Evolutionary conservation across 2,329 filamentous ascomycete genomes (phyloP), one percentile per base, ranked within the genome.

Genomic region (Hypoxylon sp.): DNA sequence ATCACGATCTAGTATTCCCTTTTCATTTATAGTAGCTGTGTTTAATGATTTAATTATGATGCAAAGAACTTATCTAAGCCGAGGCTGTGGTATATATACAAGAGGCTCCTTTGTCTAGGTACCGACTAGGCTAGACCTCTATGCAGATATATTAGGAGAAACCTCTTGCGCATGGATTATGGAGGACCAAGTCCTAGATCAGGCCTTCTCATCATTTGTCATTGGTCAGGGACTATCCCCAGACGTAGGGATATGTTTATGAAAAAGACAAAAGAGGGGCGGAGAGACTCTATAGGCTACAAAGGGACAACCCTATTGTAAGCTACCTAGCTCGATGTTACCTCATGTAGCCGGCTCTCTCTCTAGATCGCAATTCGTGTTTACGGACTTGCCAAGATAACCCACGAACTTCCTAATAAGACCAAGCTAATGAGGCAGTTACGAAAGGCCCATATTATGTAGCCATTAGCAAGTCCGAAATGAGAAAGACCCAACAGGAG

Each of bases 391-490:
- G 54, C 64, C 57, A 65, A 58, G 64, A 46, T 44, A 47, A 24
- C 4, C 37, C 42, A 31, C 33, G 22, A 39, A 29, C 26, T 24
- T 3, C 42, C 29, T 58, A 9, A 19, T 46, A 57, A 44, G 24
- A 59, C 58, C 65, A 60, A 46, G 55, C 62, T 14, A 58, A 68
- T 65, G 44, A 57, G 54, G 62, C 51, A 68, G 65, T 56, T 63
- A 56, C 48, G 8, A 48, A 42, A 29, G 17, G 26, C 29, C 22
- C 22, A 26, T 33, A 53, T 24, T 29, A 64, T 9, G 33, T 35
- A 29, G 10, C 22, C 48, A 14, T 42, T 50, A 37, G 39, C 56
- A 53, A 29, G 19, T 13, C 51, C 46, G 54, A 61, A 57, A 59
- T 37, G 51, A 47, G 47, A 24, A 59, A 65, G 35, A 42, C 50